A percentile compares a stretch with the other conserved stretches of the same genome.
Evolutionary conservation across 371 early-diverging fungal species (phyloP).

Genomic region (Vittaforma corneae): DNA sequence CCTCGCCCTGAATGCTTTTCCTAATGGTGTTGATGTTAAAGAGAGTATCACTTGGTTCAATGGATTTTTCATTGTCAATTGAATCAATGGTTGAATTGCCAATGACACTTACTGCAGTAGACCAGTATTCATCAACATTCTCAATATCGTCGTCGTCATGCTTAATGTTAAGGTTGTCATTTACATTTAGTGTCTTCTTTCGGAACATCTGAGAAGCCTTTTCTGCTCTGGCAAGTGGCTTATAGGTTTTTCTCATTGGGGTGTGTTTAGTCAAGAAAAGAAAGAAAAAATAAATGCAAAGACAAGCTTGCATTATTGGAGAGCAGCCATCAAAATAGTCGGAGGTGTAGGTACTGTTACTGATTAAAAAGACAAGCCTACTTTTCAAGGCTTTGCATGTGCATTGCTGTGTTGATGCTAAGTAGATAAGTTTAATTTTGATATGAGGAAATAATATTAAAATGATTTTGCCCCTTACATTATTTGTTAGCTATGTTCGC

Average conservation of each 20-base stretch:
- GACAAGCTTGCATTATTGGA: too few relatives aligned
- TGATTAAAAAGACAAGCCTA: too few relatives aligned
- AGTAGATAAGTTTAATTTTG: too few relatives aligned
- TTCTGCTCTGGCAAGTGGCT: constrained; percentile 27
- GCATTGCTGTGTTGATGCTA: too few relatives aligned
- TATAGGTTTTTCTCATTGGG: constrained; percentile 46
- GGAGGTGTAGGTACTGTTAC: too few relatives aligned
- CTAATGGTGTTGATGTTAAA: constrained; percentile 41
- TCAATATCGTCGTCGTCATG: constrained; percentile 48
- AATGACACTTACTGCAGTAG: constrained; percentile 30
- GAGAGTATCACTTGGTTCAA: constrained; percentile 29
- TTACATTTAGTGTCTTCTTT: constrained; percentile 35
- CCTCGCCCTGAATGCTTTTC: constrained; percentile 15
- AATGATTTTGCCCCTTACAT: too few relatives aligned
- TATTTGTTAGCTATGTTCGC: too few relatives aligned
- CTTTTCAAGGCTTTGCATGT: too few relatives aligned
- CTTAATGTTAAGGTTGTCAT: constrained; percentile 26
- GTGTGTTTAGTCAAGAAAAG: too few relatives aligned
- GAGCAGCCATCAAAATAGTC: too few relatives aligned
- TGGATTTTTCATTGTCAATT: neutral
- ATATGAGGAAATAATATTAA: too few relatives aligned
- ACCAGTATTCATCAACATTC: constrained; percentile 53
- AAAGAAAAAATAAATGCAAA: too few relatives aligned
- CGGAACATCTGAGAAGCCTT: constrained; percentile 16
- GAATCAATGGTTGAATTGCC: constrained; percentile 17